Evolutionary conservation across 345 rosid genomes (phyloP), one percentile per base, ranked within the genome.

Genomic region (Mallotus nudiflorus): DNA sequence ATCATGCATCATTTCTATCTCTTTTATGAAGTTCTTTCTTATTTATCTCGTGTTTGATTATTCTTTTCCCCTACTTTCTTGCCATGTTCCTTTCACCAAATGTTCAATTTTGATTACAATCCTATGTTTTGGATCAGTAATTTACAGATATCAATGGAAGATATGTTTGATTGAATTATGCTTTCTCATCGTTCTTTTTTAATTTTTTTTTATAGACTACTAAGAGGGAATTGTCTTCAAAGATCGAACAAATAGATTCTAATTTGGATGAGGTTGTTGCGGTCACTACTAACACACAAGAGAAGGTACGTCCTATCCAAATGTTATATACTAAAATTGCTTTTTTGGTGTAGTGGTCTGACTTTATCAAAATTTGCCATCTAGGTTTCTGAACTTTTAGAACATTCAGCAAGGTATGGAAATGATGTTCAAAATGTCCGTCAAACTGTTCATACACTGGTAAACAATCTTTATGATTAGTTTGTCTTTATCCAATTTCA

Each of bases 391-490:
- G 82, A 82, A 65, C 70, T 95, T 59, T 84, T 85, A 35, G 84
- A 80, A 62, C 70, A 79, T 63, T 80, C 90, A 63, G 75, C 72
- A 70, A 67, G 57, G 72, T 80, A 86, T 37, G 81, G 83, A 15
- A 77, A 62, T 22, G 82, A 85, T 51, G 86, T 90, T 72, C 83
- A 82, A 50, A 68, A 79, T 77, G 90, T 87, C 62, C 85, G 87
- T 49, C 77, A 79, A 77, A 88, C 80, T 39, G 93, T 95, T 66
- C 90, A 92, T 85, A 84, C 78, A 64, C 81, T 95, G 92, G 97
- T 95, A 72, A 77, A 72, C 40, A 11, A 53, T 77, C 61, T 71
- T 71, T 52, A 33, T 61, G 28, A 28, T 10, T 55, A 63, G 44
- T 52, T 4, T 44, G 68, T 20, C 13, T 57, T 42, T 42, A n/a